phyloP scores from a whole-genome alignment of 441 rosid genomes.

The Aleurites moluccanus region DNA sequence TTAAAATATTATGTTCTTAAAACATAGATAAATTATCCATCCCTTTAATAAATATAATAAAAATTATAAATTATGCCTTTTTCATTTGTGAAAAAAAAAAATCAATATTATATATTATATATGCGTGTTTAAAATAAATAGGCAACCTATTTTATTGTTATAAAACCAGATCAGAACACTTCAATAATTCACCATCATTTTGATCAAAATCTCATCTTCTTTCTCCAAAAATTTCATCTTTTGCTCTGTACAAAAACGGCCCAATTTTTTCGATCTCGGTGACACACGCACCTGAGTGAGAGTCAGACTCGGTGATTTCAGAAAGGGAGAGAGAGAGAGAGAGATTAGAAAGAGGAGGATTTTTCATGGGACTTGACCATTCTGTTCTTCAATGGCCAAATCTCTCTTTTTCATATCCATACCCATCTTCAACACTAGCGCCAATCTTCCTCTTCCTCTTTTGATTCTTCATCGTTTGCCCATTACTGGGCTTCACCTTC shows the following conservation, averaged over 20 bases:
- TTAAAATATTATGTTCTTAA: no score
- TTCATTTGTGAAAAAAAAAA: no score
- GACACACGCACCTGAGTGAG: conserved; percentile 2
- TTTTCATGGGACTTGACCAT: conserved; percentile 52
- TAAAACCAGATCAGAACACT: neutral
- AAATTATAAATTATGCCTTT: no score
- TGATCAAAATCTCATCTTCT: neutral
- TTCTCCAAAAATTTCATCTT: neutral
- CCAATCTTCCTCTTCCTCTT: conserved; percentile 27
- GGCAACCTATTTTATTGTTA: no score
- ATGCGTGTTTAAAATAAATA: no score
- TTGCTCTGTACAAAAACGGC: neutral
- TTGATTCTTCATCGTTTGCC: conserved; percentile 53
- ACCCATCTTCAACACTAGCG: neutral
- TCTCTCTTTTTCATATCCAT: neutral
- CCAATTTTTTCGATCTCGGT: conserved; percentile 12
- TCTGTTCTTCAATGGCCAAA: conserved; percentile 44
- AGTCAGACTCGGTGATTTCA: neutral
- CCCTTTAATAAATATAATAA: no score
- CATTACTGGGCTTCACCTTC: conserved; percentile 61
- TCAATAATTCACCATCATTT: conserved; percentile 10
- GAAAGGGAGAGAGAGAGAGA: no score
- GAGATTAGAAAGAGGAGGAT: neutral
- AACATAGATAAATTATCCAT: no score
- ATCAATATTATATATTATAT: no score